These are phyloP conservation scores for Furculomyces boomerangus DNA, from an alignment of 371 early-diverging fungal species.

Conservation along the genomic window DNA sequence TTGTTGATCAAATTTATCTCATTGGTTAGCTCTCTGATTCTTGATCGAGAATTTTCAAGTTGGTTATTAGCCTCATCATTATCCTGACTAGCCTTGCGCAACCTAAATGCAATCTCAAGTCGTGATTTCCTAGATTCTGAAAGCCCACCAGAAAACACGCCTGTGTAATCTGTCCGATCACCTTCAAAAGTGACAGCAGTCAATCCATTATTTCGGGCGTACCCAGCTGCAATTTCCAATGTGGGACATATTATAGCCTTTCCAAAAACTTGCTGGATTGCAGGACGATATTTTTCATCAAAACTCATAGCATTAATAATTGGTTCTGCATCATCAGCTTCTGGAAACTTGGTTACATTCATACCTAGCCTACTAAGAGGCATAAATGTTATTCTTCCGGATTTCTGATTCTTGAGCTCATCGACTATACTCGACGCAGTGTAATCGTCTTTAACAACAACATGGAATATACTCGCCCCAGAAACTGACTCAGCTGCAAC, in stretches of 20 bases:
- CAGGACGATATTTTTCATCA: slow-evolving; percentile 40
- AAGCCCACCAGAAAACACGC: slow-evolving; percentile 87
- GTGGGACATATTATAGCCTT: slow-evolving; percentile 71
- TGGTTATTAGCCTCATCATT: slow-evolving; percentile 22
- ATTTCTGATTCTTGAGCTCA: slow-evolving; percentile 46
- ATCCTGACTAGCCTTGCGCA: slow-evolving; percentile 3
- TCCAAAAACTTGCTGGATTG: slow-evolving; percentile 83
- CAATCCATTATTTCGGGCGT: slow-evolving; percentile 53
- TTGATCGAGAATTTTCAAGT: slow-evolving; percentile 27
- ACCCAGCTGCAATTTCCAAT: slow-evolving; percentile 64
- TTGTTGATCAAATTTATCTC: slow-evolving; percentile 31
- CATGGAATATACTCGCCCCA: slow-evolving; percentile 79
- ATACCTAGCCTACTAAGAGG: slow-evolving; percentile 77
- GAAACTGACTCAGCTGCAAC: slow-evolving; percentile 86
- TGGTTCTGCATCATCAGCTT: slow-evolving; percentile 60
- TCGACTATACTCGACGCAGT: slow-evolving; percentile 62
- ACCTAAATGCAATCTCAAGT: slow-evolving; percentile 35
- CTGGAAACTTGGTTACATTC: slow-evolving; percentile 39
- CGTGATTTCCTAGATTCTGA: slow-evolving; percentile 55
- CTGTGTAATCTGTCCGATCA: slow-evolving; percentile 84
- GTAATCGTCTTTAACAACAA: slow-evolving; percentile 90
- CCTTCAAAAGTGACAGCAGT: slow-evolving; percentile 85
- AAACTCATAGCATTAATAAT: slow-evolving; percentile 56
- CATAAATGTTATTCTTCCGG: slow-evolving; percentile 91
- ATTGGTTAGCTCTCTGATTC: slow-evolving; percentile 39